These are phyloP conservation scores for Saccharomyces pastorianus DNA, from an alignment of 1,139 yeast species.

Conservation along the genomic window DNA sequence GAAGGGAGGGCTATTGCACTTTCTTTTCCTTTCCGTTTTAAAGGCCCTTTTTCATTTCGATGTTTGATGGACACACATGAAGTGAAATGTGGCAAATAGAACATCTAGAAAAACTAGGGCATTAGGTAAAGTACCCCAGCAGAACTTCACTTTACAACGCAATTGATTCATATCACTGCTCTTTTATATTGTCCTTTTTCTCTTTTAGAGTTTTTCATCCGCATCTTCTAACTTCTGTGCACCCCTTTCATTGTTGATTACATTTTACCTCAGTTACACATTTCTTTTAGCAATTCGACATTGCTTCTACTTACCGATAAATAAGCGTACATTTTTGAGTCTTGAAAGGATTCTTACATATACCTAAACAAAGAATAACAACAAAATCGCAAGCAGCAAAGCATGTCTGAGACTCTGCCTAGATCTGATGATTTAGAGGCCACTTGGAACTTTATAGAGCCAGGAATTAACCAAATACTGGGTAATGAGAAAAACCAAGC, in stretches of 20 bases:
- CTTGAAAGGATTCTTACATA: background rate
- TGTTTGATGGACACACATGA: background rate
- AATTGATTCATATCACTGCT: background rate
- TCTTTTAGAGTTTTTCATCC: background rate
- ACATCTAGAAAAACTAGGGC: background rate
- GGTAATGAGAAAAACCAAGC: slow-evolving; percentile 37
- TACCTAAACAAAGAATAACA: background rate
- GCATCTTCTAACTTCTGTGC: background rate
- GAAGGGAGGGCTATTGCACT: background rate
- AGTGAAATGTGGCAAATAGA: background rate
- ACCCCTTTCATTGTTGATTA: background rate
- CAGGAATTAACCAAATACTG: slow-evolving; percentile 60
- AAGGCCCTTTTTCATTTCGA: background rate
- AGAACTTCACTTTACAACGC: background rate
- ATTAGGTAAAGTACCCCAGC: background rate
- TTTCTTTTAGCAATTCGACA: background rate
- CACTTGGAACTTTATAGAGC: slow-evolving; percentile 71
- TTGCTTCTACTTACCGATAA: background rate
- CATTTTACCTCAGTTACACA: background rate
- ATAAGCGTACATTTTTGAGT: background rate
- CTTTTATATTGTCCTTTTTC: background rate
- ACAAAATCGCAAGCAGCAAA: background rate
- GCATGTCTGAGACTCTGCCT: slow-evolving; percentile 33
- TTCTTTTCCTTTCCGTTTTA: background rate
- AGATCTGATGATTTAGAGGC: slow-evolving; percentile 48